Percentiles rank a stretch among this genome's conserved stretches.
Conservation (phyloP, 2,329 filamentous ascomycete species). For the Cladophialophora yegresii region DNA sequence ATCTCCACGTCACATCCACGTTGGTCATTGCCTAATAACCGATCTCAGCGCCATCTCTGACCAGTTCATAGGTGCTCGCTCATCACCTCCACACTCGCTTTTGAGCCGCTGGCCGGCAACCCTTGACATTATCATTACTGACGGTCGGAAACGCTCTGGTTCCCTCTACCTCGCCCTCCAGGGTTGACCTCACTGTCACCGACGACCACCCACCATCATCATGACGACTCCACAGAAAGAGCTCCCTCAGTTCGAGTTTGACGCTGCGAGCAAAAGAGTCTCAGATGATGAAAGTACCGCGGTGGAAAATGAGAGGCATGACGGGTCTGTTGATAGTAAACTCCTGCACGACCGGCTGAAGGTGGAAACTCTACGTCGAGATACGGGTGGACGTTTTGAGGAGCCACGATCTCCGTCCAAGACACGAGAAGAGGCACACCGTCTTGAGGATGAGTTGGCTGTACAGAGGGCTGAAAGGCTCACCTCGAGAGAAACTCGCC, state of each 20-base stretch:
- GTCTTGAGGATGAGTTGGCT: constrained; percentile 66
- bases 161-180: not conserved
- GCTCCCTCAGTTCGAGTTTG: constrained; percentile 36
- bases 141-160: not conserved
- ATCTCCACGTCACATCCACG: not conserved
- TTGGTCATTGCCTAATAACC: not conserved
- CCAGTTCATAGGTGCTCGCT: not conserved
- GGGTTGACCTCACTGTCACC: not conserved
- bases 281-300: constrained; percentile 38
- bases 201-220: not conserved
- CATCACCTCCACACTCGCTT: constrained; percentile 6
- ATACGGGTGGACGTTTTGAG: constrained; percentile 37
- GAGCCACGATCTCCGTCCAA: constrained; percentile 54
- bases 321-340: constrained; percentile 39
- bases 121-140: not conserved
- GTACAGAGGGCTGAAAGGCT: constrained; percentile 66
- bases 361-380: constrained; percentile 49
- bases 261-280: constrained; percentile 32
- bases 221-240: constrained; percentile 45
- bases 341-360: constrained; percentile 50
- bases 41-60: constrained; percentile 13
- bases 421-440: constrained; percentile 60
- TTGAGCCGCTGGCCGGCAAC: constrained; percentile 23
- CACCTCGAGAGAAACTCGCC: constrained; percentile 47
- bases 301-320: constrained; percentile 38